Conservation (phyloP, 805 yeast genomes). For the Wickerhamiella slavikovae region DNA sequence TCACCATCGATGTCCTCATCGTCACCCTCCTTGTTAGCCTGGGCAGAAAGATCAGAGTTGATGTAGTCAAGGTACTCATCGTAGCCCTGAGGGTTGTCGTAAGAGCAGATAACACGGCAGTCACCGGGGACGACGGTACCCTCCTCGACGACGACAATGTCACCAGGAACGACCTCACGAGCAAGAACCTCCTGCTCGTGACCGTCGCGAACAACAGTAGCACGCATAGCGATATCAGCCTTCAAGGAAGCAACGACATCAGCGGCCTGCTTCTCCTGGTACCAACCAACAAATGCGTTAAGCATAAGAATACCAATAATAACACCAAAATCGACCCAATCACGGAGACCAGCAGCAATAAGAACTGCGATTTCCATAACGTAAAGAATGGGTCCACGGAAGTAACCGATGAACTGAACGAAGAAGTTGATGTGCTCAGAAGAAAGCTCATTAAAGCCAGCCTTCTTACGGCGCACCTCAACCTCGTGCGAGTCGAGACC, state of each 20-base stretch:
- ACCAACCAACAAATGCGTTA: conserved; percentile 88
- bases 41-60: conserved; percentile 17
- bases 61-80: conserved; percentile 21
- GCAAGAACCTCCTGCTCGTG: conserved; percentile 55
- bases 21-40: conserved; percentile 10
- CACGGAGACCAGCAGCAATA: conserved; percentile 88
- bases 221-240: conserved; percentile 84
- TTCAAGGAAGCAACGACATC: conserved; percentile 90
- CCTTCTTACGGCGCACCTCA: conserved; percentile 68
- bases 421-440: conserved; percentile 68
- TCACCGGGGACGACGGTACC: conserved; percentile 88
- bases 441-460: conserved; percentile 72
- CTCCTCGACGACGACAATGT: conserved; percentile 75
- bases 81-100: conserved; percentile 20
- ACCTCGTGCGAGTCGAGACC: conserved; percentile 70
- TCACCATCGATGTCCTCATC: conserved; percentile 14
- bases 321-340: conserved; percentile 98
- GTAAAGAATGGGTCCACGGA: conserved; percentile 86
- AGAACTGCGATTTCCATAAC: conserved; percentile 93
- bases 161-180: conserved; percentile 87
- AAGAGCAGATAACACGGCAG: conserved; percentile 41
- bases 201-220: conserved; percentile 72
- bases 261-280: conserved; percentile 96
- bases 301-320: conserved; percentile 71
- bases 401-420: conserved; percentile 65